Conservation (phyloP, 495 filamentous ascomycete genomes). For the Lasiosphaeriaceae sp. region DNA sequence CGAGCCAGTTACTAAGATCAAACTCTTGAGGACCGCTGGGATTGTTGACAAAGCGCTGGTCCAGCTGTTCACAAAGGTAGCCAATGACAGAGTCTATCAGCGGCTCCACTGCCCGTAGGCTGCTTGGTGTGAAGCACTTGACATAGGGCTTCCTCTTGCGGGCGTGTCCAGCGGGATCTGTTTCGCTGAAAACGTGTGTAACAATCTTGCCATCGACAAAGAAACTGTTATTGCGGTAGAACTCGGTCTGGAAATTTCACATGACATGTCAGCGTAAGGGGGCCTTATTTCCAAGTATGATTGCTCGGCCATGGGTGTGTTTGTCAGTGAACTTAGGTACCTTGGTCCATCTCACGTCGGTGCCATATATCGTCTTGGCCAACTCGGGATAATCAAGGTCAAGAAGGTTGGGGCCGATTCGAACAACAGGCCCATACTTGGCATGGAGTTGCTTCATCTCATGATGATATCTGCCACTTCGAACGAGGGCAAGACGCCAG, state of each 20-base stretch:
- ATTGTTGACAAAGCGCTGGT: slow-evolving; percentile 10
- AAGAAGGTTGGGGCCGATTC: slow-evolving; percentile 35
- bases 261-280: too few species aligned
- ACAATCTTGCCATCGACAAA: slow-evolving; percentile 31
- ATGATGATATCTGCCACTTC: slow-evolving; percentile 13
- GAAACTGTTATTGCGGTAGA: slow-evolving; percentile 30
- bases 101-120: slow-evolving; percentile 27
- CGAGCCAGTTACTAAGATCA: slow-evolving; percentile 22
- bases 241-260: slow-evolving; percentile 35
- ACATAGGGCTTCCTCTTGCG: slow-evolving; percentile 31
- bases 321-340: too few species aligned
- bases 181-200: slow-evolving; percentile 35
- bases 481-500: slow-evolving; percentile 20
- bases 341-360: slow-evolving; percentile 21
- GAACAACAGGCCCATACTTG: slow-evolving; percentile 36
- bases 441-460: slow-evolving; percentile 27
- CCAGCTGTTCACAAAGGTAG: slow-evolving; percentile 12
- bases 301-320: too few species aligned
- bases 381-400: slow-evolving; percentile 32
- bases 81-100: slow-evolving; percentile 28
- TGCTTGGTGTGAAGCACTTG: slow-evolving; percentile 32
- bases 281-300: too few species aligned
- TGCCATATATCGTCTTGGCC: slow-evolving; percentile 21
- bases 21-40: neutral
- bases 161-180: slow-evolving; percentile 25